Evolutionary conservation across 306 rosid species (phyloP), one percentile per base, ranked within the genome.

Genomic region (Cyamopsis tetragonoloba): DNA sequence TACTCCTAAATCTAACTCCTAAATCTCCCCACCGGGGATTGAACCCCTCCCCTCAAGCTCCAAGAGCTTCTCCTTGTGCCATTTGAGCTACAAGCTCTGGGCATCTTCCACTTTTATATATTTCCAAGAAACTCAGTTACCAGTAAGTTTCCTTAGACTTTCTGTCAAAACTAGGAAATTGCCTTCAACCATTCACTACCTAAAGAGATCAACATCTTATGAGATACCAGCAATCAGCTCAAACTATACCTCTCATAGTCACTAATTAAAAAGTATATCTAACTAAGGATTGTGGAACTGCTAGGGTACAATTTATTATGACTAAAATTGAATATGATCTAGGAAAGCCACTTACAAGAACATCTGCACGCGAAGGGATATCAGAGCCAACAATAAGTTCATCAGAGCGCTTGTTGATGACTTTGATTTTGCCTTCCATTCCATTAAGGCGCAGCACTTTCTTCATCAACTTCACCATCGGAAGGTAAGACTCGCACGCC

Each of bases 401-500:
- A 80, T 89, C 98, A 55, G 98, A 92, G 13, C 96, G 96, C 76
- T 87, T 92, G 75, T 86, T 87, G 66, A 92, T 61, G 23, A 89
- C 79, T 58, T 58, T 81, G 15, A 92, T 83, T 43, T 77, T 79
- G 46, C 78, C 77, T 55, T 86, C 93, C 85, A 89, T 76, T 6
- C 77, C 87, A 58, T 92, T 92, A 61, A 73, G 43, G 10, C 88
- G 88, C 30, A 84, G 13, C 23, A 89, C 96, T 81, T 83, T 92
- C 72, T 66, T 81, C 98, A 92, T 89, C 78, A 92, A 55, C 85
- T 89, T 92, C 68, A 87, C 88, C 98, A 92, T 92, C 3, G 98
- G 98, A 80, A 92, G 96, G 79, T 92, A 92, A 48, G 96, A 92
- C 74, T 92, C 98, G 48, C 98, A 92, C 11, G 96, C 95, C 6